Evolutionary conservation across 345 rosid genomes (phyloP).

Genomic region (Euclidium syriacum): DNA sequence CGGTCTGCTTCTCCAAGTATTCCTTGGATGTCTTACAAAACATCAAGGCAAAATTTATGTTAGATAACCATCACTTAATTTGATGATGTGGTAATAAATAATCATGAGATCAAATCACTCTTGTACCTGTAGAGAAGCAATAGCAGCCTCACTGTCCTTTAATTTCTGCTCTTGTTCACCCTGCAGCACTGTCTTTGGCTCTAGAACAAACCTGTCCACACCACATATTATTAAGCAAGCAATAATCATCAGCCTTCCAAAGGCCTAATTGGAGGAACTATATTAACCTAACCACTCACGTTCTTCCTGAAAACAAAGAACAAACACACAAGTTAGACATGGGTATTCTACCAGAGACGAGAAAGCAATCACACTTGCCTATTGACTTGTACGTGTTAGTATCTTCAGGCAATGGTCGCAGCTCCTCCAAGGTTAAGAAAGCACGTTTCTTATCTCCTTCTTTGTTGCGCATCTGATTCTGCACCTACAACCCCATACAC

Average conservation of each 20-base stretch:
- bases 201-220: slow-evolving; percentile 75
- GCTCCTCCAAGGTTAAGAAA: slow-evolving; percentile 87
- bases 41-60: slow-evolving; percentile 1
- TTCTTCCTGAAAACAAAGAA: slow-evolving; percentile 78
- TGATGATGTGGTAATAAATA: not conserved
- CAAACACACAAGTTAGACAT: not conserved
- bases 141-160: slow-evolving; percentile 80
- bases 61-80: not conserved
- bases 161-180: slow-evolving; percentile 80
- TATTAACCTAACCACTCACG: slow-evolving; percentile 70
- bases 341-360: not conserved
- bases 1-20: slow-evolving; percentile 79
- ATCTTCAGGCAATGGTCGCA: slow-evolving; percentile 61
- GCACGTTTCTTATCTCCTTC: slow-evolving; percentile 94
- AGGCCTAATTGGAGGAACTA: not conserved
- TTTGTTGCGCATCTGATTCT: slow-evolving; percentile 77
- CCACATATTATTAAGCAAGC: slow-evolving; percentile 16
- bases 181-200: slow-evolving; percentile 59
- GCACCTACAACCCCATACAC: slow-evolving; percentile 49
- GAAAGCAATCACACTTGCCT: slow-evolving; percentile 33
- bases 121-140: slow-evolving; percentile 70
- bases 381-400: slow-evolving; percentile 89
- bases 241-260: slow-evolving; percentile 10
- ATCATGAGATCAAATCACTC: too few species aligned
- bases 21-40: slow-evolving; percentile 74